Conservation (phyloP, 305 asterid species). For the Ajuga reptans region DNA sequence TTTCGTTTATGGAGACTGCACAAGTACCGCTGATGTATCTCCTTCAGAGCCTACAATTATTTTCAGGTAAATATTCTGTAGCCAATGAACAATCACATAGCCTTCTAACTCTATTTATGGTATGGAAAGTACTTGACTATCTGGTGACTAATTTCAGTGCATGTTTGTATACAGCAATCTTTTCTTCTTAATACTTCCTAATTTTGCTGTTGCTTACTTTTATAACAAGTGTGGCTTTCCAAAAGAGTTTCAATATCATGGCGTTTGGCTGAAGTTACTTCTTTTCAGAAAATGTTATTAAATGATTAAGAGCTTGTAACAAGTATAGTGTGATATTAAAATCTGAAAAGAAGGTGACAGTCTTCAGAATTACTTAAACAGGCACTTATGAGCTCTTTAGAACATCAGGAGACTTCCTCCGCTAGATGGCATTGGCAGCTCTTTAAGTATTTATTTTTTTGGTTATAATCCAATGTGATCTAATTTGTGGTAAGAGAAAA, state of each 20-base stretch:
- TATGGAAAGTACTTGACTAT: neutral
- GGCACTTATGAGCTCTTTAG: neutral
- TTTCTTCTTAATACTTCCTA: neutral
- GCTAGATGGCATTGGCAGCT: too few species aligned
- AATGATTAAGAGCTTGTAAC: neutral
- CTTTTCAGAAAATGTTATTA: too few species aligned
- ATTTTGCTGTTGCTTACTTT: neutral
- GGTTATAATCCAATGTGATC: neutral
- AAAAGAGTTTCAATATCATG: too few species aligned
- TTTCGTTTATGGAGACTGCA: constrained; percentile 94
- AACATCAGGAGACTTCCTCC: neutral
- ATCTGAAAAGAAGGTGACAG: too few species aligned
- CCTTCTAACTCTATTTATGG: neutral
- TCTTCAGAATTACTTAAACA: neutral
- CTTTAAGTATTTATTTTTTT: neutral
- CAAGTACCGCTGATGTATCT: constrained; percentile 50
- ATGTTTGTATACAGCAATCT: neutral
- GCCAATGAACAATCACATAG: neutral
- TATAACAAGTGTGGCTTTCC: neutral
- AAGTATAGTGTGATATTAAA: too few species aligned
- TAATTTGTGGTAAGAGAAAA: neutral
- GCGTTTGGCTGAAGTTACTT: too few species aligned
- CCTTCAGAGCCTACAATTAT: constrained; percentile 64
- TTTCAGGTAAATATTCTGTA: constrained; percentile 46
- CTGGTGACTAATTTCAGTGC: neutral